Evolutionary conservation across 1,284 basidiomycete genomes (phyloP), one percentile per base, ranked within the genome.

Genomic region (Pisolithus thermaeus): DNA sequence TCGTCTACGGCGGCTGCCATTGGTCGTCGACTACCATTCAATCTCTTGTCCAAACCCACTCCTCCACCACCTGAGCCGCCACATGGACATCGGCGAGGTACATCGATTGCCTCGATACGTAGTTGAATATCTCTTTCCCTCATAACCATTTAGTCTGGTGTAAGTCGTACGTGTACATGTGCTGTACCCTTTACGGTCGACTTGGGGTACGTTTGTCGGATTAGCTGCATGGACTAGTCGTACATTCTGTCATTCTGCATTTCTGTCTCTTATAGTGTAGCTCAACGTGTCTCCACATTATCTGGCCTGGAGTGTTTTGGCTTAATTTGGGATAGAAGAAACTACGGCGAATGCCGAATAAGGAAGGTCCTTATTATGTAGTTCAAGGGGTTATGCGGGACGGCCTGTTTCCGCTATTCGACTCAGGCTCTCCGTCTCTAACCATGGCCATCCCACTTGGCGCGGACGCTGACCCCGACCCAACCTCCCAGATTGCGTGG

Each of bases 401-500:
- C 45, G 36, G 22, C 8, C 20, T 7, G 18, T 32, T 32, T 20
- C 23, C 23, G 23, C 50, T 38, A 22, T 53, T 28, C 41, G 25
- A 46, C 58, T 52, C 43, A 62, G 64, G 59, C 49, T 51, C 40
- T 38, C 49, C 50, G 53, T 44, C 27, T 30, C 48, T 40, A 27
- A 36, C 51, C 12, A 74, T 74, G 68, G 74, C 83, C 62, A 78
- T 83, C 62, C 76, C 80, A 48, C 72, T 79, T 55, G 71, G 74
- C 59, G 71, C 73, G 18, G 80, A 83, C 62, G 70, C 75, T 18
- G 83, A 87, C 65, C 78, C 83, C 11, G 78, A 88, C 64, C 83
- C 84, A 11, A 87, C 84, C 1, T 83, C 80, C 9, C 87, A 87
- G 65, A 81, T 88, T 47, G 67, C 87, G 38, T 90, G 87, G 87